Conservation (phyloP, 306 rosid genomes). For the Vigna nakashimae region DNA sequence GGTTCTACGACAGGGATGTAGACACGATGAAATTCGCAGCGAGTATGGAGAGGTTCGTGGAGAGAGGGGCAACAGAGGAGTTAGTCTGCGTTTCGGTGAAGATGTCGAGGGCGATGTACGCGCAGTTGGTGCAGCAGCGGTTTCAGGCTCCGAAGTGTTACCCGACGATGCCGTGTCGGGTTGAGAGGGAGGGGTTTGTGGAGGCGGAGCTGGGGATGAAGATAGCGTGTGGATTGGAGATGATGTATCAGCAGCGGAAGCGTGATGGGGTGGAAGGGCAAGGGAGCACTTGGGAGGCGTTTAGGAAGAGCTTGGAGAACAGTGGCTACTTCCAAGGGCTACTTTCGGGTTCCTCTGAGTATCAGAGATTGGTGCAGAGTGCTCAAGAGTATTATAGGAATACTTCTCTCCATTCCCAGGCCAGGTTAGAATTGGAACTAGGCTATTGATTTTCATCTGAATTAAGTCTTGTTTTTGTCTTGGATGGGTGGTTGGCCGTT, state of each 20-base stretch:
- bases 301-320: conserved; percentile 70
- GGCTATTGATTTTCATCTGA: background rate
- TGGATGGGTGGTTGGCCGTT: background rate
- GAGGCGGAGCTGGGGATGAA: conserved; percentile 95
- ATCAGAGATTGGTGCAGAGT: conserved; percentile 75
- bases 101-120: conserved; percentile 98
- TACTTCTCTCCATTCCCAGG: conserved; percentile 65
- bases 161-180: conserved; percentile 64
- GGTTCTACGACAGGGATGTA: conserved; percentile 87
- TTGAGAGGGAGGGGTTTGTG: conserved; percentile 38
- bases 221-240: conserved; percentile 91
- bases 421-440: conserved; percentile 51
- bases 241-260: conserved; percentile 86
- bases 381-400: conserved; percentile 75
- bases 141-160: conserved; percentile 87
- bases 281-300: conserved; percentile 79
- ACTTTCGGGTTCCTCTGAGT: conserved; percentile 80
- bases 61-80: conserved; percentile 65
- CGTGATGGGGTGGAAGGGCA: conserved; percentile 78
- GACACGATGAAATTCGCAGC: conserved; percentile 86
- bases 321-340: conserved; percentile 81
- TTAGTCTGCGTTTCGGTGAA: conserved; percentile 65
- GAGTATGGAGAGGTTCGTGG: conserved; percentile 76
- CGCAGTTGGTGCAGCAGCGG: conserved; percentile 80
- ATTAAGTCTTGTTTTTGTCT: background rate